Conservation (phyloP, 768 basidiomycete genomes). For the Dendrothele bispora region DNA sequence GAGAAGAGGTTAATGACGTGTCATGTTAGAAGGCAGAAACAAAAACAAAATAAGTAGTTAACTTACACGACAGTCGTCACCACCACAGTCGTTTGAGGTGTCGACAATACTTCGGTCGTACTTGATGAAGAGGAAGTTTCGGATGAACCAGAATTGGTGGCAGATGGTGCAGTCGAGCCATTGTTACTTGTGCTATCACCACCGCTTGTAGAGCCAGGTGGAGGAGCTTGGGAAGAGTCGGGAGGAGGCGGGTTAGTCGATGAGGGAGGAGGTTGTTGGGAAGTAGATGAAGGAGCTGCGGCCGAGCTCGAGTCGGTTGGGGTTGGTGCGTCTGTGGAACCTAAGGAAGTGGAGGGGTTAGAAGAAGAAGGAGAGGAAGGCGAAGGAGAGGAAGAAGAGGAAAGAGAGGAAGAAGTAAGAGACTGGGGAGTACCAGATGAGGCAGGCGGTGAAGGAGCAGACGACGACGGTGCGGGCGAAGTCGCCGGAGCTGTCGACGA, state of each 20-base stretch:
- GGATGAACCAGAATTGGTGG: no score
- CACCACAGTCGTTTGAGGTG: conserved; percentile 1
- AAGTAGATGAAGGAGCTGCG: not conserved
- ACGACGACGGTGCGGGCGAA: no score
- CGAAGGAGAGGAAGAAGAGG: not conserved
- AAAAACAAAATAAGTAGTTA: not conserved
- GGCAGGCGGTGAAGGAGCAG: no score
- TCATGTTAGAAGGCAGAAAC: not conserved
- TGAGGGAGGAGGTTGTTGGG: not conserved
- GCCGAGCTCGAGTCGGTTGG: not conserved
- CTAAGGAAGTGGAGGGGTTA: not conserved
- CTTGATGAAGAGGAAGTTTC: no score
- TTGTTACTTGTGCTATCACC: no score
- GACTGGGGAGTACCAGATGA: no score
- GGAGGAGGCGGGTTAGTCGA: not conserved
- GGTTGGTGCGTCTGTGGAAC: not conserved
- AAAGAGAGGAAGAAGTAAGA: no score
- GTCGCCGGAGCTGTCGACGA: no score
- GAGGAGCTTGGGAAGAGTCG: not conserved
- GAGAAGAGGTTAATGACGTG: not conserved
- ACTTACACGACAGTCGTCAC: conserved; percentile 5
- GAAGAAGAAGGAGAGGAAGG: not conserved
- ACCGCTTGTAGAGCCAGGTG: no score
- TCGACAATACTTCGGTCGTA: not conserved
- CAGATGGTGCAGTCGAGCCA: not conserved